Conservation (phyloP, 2,329 filamentous ascomycete genomes). For the Plectosphaerella plurivora region DNA sequence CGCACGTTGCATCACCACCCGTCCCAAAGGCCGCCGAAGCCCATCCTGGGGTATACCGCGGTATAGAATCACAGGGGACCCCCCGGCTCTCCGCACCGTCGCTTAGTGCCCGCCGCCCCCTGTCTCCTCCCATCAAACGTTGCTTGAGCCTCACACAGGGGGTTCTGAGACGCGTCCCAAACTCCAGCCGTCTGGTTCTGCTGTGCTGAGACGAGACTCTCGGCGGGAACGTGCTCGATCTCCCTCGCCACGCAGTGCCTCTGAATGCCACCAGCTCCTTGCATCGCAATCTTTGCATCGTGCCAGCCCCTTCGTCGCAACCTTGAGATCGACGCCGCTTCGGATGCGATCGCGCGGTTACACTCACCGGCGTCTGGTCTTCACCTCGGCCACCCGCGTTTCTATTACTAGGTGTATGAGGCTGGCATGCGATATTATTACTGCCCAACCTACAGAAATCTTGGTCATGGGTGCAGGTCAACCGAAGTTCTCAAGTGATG, state of each 20-base stretch:
- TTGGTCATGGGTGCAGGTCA: too few relatives aligned
- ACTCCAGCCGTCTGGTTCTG: slow-evolving; percentile 1
- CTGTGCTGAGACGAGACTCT: neutral
- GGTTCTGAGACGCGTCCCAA: slow-evolving; percentile 2
- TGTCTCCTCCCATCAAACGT: neutral
- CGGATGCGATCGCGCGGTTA: too few relatives aligned
- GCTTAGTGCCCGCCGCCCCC: neutral
- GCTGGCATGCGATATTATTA: too few relatives aligned
- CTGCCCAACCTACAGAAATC: too few relatives aligned
- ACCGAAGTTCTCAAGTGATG: too few relatives aligned
- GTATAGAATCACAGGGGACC: neutral
- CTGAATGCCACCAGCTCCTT: neutral
- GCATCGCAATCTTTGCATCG: neutral
- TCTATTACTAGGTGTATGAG: too few relatives aligned
- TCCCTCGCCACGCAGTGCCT: neutral
- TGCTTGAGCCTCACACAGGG: slow-evolving; percentile 2
- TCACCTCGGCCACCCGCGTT: too few relatives aligned
- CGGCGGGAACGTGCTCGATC: neutral
- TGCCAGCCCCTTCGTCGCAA: neutral
- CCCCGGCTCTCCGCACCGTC: neutral
- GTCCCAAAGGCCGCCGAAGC: too few relatives aligned
- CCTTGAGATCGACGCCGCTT: too few relatives aligned
- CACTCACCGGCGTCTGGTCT: too few relatives aligned
- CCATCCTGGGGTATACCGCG: too few relatives aligned
- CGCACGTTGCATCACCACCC: too few relatives aligned